Percentiles rank a stretch among this genome's conserved stretches.
Evolutionary conservation across 768 basidiomycete genomes (phyloP).

Genomic region (Inosperma sp.): DNA sequence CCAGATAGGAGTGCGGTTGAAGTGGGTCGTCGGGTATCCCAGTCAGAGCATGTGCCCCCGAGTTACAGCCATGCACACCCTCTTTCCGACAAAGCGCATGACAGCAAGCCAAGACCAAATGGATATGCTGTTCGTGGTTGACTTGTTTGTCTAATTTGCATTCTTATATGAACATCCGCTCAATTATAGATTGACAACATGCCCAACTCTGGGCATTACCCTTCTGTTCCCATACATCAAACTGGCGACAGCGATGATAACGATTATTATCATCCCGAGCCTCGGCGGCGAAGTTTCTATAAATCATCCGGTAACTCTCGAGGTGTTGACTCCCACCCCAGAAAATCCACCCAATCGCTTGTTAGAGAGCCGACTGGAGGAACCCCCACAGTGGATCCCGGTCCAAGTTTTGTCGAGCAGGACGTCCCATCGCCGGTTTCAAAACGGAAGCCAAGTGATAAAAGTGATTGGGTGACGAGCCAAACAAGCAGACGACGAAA

Average conservation of each 20-base stretch:
- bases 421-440: background rate
- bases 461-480: background rate
- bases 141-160: background rate
- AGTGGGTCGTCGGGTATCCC: slow-evolving; percentile 36
- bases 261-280: too few relatives aligned
- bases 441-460: background rate
- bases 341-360: background rate
- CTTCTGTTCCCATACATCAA: too few relatives aligned
- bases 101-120: slow-evolving; percentile 42
- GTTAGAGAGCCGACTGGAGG: background rate
- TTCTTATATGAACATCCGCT: background rate
- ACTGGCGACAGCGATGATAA: too few relatives aligned
- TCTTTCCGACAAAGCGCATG: slow-evolving; percentile 22
- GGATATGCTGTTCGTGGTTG: slow-evolving; percentile 58
- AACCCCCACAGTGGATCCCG: background rate
- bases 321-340: too few relatives aligned
- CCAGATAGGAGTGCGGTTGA: slow-evolving; percentile 32
- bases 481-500: slow-evolving; percentile 17
- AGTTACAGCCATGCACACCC: slow-evolving; percentile 52
- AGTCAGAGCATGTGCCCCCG: slow-evolving; percentile 49
- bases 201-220: background rate
- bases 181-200: background rate
- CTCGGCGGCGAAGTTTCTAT: too few relatives aligned
- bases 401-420: background rate
- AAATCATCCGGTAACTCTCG: too few relatives aligned